Percentiles rank a stretch among this genome's conserved stretches.
These are phyloP conservation scores for Pterulicium gracile DNA, from an alignment of 1,284 basidiomycete genomes.

Conservation along the genomic window DNA sequence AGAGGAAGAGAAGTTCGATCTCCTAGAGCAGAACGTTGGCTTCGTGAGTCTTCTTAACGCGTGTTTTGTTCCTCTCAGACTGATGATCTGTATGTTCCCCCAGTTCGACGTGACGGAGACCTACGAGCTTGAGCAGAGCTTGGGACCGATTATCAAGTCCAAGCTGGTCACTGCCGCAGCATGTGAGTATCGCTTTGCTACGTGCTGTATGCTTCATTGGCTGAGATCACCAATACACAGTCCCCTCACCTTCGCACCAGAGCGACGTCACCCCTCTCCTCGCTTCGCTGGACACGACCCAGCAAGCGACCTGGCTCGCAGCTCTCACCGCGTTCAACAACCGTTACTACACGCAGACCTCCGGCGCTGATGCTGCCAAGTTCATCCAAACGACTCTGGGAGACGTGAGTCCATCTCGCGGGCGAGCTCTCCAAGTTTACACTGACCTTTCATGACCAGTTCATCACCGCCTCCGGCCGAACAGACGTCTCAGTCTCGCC, in stretches of 20 bases:
- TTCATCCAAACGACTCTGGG: conserved; percentile 14
- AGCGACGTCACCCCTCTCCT: conserved; percentile 25
- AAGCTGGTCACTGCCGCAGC: conserved; percentile 15
- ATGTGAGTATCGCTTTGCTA: conserved; percentile 14
- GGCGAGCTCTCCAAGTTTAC: not conserved
- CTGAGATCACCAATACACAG: conserved; percentile 12
- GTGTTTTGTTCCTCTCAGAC: not conserved
- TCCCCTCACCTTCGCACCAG: conserved; percentile 27
- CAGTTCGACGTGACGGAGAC: conserved; percentile 41
- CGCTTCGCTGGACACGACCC: conserved; percentile 26
- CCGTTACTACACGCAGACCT: conserved; percentile 32
- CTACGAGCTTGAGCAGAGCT: conserved; percentile 34
- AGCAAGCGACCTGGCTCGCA: conserved; percentile 27
- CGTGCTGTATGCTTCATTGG: conserved; percentile 5
- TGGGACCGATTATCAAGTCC: conserved; percentile 8
- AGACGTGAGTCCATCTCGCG: conserved; percentile 11
- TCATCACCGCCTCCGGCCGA: conserved; percentile 16
- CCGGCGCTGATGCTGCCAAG: conserved; percentile 18
- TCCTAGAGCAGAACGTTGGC: not conserved
- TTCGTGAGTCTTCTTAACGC: conserved; percentile 16
- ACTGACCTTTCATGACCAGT: conserved; percentile 6
- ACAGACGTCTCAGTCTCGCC: not conserved
- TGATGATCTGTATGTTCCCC: not conserved
- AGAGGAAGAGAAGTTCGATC: not conserved
- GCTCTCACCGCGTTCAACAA: conserved; percentile 32